phyloP scores from a whole-genome alignment of 495 filamentous ascomycete genomes.

The Penicillium dipodomyicola region DNA sequence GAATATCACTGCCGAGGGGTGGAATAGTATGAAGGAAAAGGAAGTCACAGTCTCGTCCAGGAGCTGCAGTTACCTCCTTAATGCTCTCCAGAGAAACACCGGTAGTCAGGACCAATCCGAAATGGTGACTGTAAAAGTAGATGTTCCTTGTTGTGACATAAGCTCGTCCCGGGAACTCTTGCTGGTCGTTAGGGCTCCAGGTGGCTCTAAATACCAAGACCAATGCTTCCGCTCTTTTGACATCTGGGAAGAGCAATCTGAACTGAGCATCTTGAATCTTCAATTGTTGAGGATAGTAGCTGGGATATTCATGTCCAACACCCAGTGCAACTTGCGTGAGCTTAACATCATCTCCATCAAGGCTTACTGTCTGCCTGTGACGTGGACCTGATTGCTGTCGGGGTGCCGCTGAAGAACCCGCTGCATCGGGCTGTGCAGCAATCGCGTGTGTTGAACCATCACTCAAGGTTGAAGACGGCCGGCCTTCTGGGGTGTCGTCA shows the following conservation, averaged over 20 bases:
- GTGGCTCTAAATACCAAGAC: slow-evolving; percentile 75
- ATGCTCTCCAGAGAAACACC: slow-evolving; percentile 69
- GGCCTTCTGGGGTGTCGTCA: slow-evolving; percentile 24
- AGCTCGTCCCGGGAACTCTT: slow-evolving; percentile 81
- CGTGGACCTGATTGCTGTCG: slow-evolving; percentile 27
- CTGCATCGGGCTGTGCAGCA: slow-evolving; percentile 21
- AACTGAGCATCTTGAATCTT: slow-evolving; percentile 92
- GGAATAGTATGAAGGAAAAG: slow-evolving; percentile 81
- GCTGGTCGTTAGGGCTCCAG: slow-evolving; percentile 72
- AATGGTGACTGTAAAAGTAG: slow-evolving; percentile 93
- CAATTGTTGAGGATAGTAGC: slow-evolving; percentile 78
- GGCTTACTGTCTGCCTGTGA: slow-evolving; percentile 80
- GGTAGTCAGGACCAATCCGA: slow-evolving; percentile 86
- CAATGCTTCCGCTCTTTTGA: slow-evolving; percentile 68
- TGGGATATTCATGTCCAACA: slow-evolving; percentile 62
- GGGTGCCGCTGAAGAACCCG: slow-evolving; percentile 10
- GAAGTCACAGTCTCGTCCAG: slow-evolving; percentile 89
- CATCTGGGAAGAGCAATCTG: slow-evolving; percentile 80
- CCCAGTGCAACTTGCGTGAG: slow-evolving; percentile 42
- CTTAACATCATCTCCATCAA: slow-evolving; percentile 58
- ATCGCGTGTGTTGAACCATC: slow-evolving; percentile 30
- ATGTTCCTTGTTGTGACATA: slow-evolving; percentile 83
- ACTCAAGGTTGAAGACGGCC: slow-evolving; percentile 27
- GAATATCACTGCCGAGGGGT: slow-evolving; percentile 55
- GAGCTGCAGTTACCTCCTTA: slow-evolving; percentile 82